Conservation (phyloP, 2,329 filamentous ascomycete species). For the Pseudogymnoascus sp. region DNA sequence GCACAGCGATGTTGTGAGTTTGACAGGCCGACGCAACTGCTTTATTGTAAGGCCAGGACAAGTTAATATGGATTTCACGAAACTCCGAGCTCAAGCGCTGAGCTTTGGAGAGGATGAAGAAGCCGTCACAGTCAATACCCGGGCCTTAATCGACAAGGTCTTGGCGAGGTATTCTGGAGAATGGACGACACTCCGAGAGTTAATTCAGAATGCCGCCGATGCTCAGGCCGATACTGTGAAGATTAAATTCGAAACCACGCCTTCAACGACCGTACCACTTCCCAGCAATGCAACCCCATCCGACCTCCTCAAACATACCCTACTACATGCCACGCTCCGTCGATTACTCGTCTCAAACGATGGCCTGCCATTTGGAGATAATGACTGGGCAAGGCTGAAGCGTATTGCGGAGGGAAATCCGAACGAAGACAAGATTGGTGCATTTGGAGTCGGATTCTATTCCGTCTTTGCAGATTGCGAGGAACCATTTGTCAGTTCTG, state of each 20-base stretch:
- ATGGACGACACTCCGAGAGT: conserved; percentile 81
- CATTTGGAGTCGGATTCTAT: conserved; percentile 97
- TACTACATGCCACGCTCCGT: conserved; percentile 77
- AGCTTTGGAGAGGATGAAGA: conserved; percentile 83
- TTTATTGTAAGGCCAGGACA: neutral
- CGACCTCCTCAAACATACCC: conserved; percentile 69
- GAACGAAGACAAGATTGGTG: conserved; percentile 97
- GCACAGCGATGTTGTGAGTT: neutral
- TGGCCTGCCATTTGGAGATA: conserved; percentile 76
- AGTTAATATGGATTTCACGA: conserved; percentile 56
- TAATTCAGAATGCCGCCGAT: conserved; percentile 98
- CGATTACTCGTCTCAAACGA: conserved; percentile 90
- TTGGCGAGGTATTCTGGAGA: conserved; percentile 93
- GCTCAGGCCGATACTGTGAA: conserved; percentile 82
- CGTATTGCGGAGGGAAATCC: conserved; percentile 98
- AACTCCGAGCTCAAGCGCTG: conserved; percentile 79
- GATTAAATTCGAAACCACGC: conserved; percentile 85
- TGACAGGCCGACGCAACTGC: neutral
- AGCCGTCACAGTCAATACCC: conserved; percentile 94
- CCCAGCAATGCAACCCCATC: conserved; percentile 55
- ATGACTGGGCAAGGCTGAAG: conserved; percentile 89
- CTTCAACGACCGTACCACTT: conserved; percentile 66
- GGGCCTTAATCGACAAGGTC: conserved; percentile 95
- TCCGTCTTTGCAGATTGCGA: conserved; percentile 98
- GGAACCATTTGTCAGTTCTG: conserved; percentile 92